These are phyloP conservation scores for Podila epigama DNA, from an alignment of 192 early-diverging fungal genomes.

Conservation along the genomic window DNA sequence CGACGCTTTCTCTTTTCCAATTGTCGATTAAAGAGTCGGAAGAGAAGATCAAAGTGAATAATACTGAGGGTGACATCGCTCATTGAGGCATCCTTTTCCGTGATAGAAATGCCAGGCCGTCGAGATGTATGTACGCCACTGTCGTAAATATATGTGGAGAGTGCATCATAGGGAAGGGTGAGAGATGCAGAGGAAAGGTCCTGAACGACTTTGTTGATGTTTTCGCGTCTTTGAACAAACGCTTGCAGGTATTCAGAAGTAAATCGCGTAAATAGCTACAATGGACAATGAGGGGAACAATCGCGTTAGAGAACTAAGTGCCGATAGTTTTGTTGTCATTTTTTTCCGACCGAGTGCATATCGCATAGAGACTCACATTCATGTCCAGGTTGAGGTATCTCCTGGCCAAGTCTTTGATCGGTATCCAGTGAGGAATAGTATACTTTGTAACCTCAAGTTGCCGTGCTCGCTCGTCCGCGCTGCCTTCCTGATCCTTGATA, in stretches of 20 bases:
- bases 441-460: constrained; percentile 43
- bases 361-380: constrained; percentile 50
- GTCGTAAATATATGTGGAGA: neutral
- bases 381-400: constrained; percentile 51
- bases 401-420: constrained; percentile 41
- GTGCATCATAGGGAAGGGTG: neutral
- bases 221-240: constrained; percentile 18
- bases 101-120: neutral
- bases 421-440: constrained; percentile 61
- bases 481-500: neutral
- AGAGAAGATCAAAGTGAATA: constrained; percentile 1
- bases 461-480: neutral
- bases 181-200: neutral
- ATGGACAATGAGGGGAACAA: neutral
- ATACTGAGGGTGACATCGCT: neutral
- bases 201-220: neutral
- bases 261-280: constrained; percentile 23
- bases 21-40: neutral
- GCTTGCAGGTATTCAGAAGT: constrained; percentile 33
- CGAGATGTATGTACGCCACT: neutral
- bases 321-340: neutral
- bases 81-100: constrained; percentile 3
- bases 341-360: neutral
- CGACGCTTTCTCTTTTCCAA: neutral
- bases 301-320: no score